Conservation (phyloP, 805 yeast genomes). For the Candida oleophila region DNA sequence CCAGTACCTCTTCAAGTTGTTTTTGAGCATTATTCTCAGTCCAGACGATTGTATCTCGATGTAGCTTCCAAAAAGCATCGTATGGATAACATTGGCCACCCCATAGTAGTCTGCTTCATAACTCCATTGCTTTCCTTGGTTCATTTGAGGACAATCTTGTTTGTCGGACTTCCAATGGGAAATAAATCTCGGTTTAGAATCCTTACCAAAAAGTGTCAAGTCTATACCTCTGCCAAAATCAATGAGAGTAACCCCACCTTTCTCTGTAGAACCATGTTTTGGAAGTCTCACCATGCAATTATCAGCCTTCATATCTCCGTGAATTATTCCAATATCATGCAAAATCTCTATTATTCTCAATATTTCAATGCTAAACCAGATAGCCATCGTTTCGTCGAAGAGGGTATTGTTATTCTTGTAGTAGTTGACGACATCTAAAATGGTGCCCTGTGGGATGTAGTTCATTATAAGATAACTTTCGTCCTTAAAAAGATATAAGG, state of each 20-base stretch:
- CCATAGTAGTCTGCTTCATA: slow-evolving; percentile 85
- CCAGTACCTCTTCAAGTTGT: slow-evolving; percentile 71
- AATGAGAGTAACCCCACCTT: slow-evolving; percentile 59
- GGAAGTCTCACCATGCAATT: slow-evolving; percentile 72
- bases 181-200: slow-evolving; percentile 46
- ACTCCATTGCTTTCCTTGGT: slow-evolving; percentile 61
- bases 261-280: slow-evolving; percentile 12
- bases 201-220: slow-evolving; percentile 50
- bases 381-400: slow-evolving; percentile 61
- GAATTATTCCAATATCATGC: slow-evolving; percentile 69
- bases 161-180: slow-evolving; percentile 61
- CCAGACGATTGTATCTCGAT: slow-evolving; percentile 42
- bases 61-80: slow-evolving; percentile 67
- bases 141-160: slow-evolving; percentile 74
- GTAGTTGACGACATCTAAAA: slow-evolving; percentile 63
- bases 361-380: slow-evolving; percentile 65
- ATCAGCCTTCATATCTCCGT: slow-evolving; percentile 84
- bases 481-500: slow-evolving; percentile 57
- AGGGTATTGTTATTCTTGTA: slow-evolving; percentile 25
- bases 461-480: slow-evolving; percentile 69
- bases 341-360: slow-evolving; percentile 56
- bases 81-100: slow-evolving; percentile 69
- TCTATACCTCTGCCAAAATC: slow-evolving; percentile 86
- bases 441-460: slow-evolving; percentile 67
- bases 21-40: slow-evolving; percentile 35